Conservation (phyloP, 2,329 filamentous ascomycete species). For the Ilyonectria destructans region DNA sequence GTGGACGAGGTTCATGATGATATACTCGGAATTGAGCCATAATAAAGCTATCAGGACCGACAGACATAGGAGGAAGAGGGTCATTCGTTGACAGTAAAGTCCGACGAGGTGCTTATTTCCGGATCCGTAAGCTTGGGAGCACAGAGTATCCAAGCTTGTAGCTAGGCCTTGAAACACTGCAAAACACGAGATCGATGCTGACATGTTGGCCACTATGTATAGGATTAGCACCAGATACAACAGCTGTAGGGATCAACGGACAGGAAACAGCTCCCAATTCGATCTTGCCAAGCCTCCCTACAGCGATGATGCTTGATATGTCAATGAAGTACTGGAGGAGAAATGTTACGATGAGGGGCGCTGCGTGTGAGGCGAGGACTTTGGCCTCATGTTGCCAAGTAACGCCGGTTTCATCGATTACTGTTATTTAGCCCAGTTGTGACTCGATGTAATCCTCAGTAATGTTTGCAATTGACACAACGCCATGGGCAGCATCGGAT, state of each 20-base stretch:
- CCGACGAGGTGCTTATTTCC: constrained; percentile 91
- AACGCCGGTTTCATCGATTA: neutral
- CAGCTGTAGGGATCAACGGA: neutral
- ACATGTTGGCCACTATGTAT: constrained; percentile 74
- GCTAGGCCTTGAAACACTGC: constrained; percentile 81
- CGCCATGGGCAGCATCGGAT: no score
- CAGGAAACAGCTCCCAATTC: constrained; percentile 58
- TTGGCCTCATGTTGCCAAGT: constrained; percentile 93
- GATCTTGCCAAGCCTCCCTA: constrained; percentile 81
- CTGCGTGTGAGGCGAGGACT: constrained; percentile 81
- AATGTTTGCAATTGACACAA: neutral
- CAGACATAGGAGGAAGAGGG: constrained; percentile 81
- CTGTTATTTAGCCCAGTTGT: neutral
- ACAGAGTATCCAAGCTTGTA: constrained; percentile 92
- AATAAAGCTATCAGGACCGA: constrained; percentile 80
- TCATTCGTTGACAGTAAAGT: constrained; percentile 85
- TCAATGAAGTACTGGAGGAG: constrained; percentile 87
- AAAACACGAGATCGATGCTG: constrained; percentile 68
- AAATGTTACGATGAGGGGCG: constrained; percentile 80
- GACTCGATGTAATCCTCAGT: neutral
- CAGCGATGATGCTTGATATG: constrained; percentile 84
- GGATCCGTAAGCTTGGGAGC: constrained; percentile 93
- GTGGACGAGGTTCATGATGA: constrained; percentile 68
- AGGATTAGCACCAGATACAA: neutral
- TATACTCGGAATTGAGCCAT: constrained; percentile 75